Evolutionary conservation across 2,329 filamentous ascomycete species (phyloP).

Genomic region (Leptoxyphium fumago): DNA sequence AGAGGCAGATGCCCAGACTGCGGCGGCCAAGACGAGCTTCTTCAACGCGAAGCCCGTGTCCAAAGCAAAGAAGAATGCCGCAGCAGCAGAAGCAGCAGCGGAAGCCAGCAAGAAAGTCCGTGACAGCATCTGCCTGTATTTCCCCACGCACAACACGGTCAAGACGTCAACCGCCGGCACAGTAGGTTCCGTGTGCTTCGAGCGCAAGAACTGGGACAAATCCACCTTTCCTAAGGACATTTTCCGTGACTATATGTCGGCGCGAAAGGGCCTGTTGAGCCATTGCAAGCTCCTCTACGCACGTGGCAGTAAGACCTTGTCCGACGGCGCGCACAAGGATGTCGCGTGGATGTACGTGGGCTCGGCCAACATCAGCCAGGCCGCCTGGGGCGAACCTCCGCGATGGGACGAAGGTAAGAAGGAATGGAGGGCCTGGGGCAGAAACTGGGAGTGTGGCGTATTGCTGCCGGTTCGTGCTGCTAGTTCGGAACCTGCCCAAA

Average conservation of each 20-base stretch:
- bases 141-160: constrained; percentile 55
- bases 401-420: constrained; percentile 53
- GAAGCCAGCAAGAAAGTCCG: constrained; percentile 15
- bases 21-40: constrained; percentile 11
- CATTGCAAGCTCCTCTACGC: constrained; percentile 56
- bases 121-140: constrained; percentile 59
- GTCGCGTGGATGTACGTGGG: constrained; percentile 72
- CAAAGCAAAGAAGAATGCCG: neutral
- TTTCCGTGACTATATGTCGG: constrained; percentile 63
- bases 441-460: constrained; percentile 95
- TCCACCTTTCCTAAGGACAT: constrained; percentile 54
- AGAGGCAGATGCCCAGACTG: constrained; percentile 5
- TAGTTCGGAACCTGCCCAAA: neutral
- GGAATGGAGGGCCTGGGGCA: constrained; percentile 60
- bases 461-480: constrained; percentile 43
- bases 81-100: constrained; percentile 2
- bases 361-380: constrained; percentile 83
- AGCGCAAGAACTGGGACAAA: constrained; percentile 55
- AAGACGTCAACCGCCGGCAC: constrained; percentile 21
- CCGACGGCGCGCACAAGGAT: constrained; percentile 15
- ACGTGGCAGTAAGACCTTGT: constrained; percentile 16
- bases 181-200: constrained; percentile 74
- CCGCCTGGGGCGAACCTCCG: constrained; percentile 69
- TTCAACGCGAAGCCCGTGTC: constrained; percentile 5
- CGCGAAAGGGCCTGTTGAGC: constrained; percentile 57